Conservation (phyloP, 2,329 filamentous ascomycete genomes). For the Zasmidium angulare region DNA sequence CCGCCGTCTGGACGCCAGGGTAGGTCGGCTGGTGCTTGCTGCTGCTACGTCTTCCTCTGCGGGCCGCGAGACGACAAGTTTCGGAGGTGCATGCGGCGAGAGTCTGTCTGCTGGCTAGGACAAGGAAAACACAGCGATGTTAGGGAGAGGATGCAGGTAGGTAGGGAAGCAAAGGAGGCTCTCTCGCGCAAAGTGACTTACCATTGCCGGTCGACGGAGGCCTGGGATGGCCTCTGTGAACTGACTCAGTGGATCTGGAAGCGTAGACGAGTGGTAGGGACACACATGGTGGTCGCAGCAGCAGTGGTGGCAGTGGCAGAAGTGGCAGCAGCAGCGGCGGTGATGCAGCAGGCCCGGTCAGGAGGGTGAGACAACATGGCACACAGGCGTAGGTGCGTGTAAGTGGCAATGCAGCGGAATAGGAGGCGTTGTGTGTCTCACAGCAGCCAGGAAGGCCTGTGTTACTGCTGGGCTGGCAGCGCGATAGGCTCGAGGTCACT, state of each 20-base stretch:
- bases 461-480: constrained; percentile 19
- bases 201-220: constrained; percentile 21
- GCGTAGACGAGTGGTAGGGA: constrained; percentile 17
- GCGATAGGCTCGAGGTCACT: constrained; percentile 25
- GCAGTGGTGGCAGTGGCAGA: not conserved
- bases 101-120: constrained; percentile 19
- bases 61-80: constrained; percentile 24
- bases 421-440: constrained; percentile 22
- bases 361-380: constrained; percentile 14
- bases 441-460: constrained; percentile 23
- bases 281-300: constrained; percentile 16
- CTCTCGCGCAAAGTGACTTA: constrained; percentile 22
- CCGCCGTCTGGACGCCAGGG: constrained; percentile 22
- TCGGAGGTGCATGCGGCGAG: constrained; percentile 24
- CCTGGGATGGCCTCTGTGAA: constrained; percentile 17
- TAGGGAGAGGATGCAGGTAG: constrained; percentile 18
- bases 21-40: constrained; percentile 10
- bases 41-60: constrained; percentile 22
- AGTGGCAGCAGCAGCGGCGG: not conserved
- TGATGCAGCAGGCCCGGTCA: constrained; percentile 17
- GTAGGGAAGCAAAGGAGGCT: constrained; percentile 7
- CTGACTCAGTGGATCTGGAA: constrained; percentile 24
- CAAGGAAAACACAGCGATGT: constrained; percentile 20
- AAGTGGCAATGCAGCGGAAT: no score
- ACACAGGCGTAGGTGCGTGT: no score